Conservation (phyloP, 352 stramenopile species). For the Peronospora destructor region DNA sequence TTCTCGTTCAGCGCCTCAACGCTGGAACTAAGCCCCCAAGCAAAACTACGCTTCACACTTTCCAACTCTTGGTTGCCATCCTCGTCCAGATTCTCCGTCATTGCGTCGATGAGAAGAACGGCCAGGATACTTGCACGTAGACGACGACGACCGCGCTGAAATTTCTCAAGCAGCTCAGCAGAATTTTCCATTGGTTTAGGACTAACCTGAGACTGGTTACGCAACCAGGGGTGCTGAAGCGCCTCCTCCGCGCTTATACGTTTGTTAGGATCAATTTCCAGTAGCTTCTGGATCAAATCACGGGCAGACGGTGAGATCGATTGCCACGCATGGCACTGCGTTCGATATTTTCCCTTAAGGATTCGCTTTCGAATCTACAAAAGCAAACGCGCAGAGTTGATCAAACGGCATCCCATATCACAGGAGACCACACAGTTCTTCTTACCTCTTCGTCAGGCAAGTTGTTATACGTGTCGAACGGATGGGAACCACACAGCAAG, state of each 20-base stretch:
- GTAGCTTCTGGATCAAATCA: slow-evolving; percentile 67
- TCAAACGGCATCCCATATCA: neutral
- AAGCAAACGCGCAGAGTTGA: slow-evolving; percentile 3
- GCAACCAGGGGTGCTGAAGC: slow-evolving; percentile 66
- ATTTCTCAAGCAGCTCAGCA: slow-evolving; percentile 66
- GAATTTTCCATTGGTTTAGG: slow-evolving; percentile 56
- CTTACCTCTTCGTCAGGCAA: slow-evolving; percentile 71
- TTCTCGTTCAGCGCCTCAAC: slow-evolving; percentile 61
- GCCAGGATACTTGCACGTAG: slow-evolving; percentile 73
- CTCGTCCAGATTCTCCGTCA: slow-evolving; percentile 41
- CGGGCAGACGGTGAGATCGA: slow-evolving; percentile 53
- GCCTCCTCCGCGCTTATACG: slow-evolving; percentile 62
- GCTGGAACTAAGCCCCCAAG: slow-evolving; percentile 69
- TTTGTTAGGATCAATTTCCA: slow-evolving; percentile 55
- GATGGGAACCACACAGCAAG: slow-evolving; percentile 72
- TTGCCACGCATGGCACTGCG: slow-evolving; percentile 65
- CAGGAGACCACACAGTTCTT: neutral
- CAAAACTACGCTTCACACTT: slow-evolving; percentile 39
- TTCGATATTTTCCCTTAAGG: slow-evolving; percentile 68
- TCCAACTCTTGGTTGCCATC: slow-evolving; percentile 29
- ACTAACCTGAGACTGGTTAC: slow-evolving; percentile 47
- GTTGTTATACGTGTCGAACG: slow-evolving; percentile 84
- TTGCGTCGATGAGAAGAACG: slow-evolving; percentile 57
- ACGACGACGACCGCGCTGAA: slow-evolving; percentile 65
- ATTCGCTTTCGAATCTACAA: slow-evolving; percentile 70